phyloP scores from a whole-genome alignment of 1,284 basidiomycete genomes.

The Hymenochaete sp. region DNA sequence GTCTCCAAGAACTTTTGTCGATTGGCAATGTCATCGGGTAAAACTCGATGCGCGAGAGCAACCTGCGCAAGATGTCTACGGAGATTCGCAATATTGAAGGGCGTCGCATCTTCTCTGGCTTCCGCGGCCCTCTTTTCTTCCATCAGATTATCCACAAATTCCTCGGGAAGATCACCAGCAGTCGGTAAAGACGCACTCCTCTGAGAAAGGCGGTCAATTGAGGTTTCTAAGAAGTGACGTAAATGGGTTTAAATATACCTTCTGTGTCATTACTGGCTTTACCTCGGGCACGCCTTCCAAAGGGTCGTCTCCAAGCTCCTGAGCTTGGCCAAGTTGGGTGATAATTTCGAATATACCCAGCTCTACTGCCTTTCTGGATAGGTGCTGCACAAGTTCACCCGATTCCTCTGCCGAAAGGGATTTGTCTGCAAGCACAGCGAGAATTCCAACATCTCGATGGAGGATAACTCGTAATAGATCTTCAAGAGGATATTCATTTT shows the following conservation, averaged over 20 bases:
- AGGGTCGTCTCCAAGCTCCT: slow-evolving; percentile 39
- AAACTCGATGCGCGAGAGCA: slow-evolving; percentile 50
- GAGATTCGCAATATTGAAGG: slow-evolving; percentile 67
- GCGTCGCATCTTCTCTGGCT: slow-evolving; percentile 35
- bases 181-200: background rate
- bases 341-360: slow-evolving; percentile 44
- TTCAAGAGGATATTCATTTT: slow-evolving; percentile 25
- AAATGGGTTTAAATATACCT: slow-evolving; percentile 9
- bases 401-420: slow-evolving; percentile 45
- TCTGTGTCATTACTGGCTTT: slow-evolving; percentile 12
- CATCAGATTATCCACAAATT: slow-evolving; percentile 14
- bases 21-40: slow-evolving; percentile 56
- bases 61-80: slow-evolving; percentile 59
- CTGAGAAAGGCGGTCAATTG: background rate
- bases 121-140: slow-evolving; percentile 21
- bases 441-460: slow-evolving; percentile 42
- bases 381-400: slow-evolving; percentile 41
- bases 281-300: slow-evolving; percentile 33
- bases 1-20: slow-evolving; percentile 80
- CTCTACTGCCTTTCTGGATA: slow-evolving; percentile 54
- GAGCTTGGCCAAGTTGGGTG: slow-evolving; percentile 45
- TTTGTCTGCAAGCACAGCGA: slow-evolving; percentile 50
- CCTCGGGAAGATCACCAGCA: slow-evolving; percentile 14
- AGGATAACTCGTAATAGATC: slow-evolving; percentile 41
- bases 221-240: no score